Conservation (phyloP, 2,329 filamentous ascomycete genomes). For the Teratosphaeria viscida region DNA sequence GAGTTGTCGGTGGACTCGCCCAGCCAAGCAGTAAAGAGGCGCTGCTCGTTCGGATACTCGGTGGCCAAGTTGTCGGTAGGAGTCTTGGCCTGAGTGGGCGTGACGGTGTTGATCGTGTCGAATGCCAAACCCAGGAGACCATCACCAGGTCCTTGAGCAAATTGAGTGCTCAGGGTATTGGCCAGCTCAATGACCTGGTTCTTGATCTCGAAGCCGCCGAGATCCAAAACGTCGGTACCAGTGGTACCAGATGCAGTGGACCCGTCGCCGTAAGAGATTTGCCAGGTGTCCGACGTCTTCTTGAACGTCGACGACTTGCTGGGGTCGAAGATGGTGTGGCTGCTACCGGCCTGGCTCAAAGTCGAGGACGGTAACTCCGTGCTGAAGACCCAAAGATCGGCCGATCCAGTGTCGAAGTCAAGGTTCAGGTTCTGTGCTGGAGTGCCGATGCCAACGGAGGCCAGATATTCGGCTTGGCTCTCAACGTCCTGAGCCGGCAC, state of each 20-base stretch:
- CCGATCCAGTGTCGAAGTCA: slow-evolving; percentile 61
- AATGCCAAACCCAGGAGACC: slow-evolving; percentile 60
- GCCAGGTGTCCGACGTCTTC: slow-evolving; percentile 43
- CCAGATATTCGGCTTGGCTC: slow-evolving; percentile 57
- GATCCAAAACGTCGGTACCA: slow-evolving; percentile 50
- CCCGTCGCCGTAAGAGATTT: slow-evolving; percentile 58
- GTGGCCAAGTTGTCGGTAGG: slow-evolving; percentile 60
- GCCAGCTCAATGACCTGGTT: slow-evolving; percentile 49
- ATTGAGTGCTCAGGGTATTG: slow-evolving; percentile 47
- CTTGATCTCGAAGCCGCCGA: slow-evolving; percentile 23
- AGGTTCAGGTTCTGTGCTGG: slow-evolving; percentile 50
- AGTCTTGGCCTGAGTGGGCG: slow-evolving; percentile 45
- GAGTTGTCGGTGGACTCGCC: slow-evolving; percentile 35
- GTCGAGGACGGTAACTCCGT: slow-evolving; percentile 14
- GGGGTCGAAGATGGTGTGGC: slow-evolving; percentile 49
- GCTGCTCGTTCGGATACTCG: slow-evolving; percentile 40
- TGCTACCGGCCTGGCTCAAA: slow-evolving; percentile 8
- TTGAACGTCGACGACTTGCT: slow-evolving; percentile 52
- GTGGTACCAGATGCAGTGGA: slow-evolving; percentile 57
- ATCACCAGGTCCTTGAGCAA: slow-evolving; percentile 47
- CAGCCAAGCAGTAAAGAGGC: slow-evolving; percentile 56
- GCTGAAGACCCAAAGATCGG: slow-evolving; percentile 56
- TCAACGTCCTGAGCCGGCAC: slow-evolving; percentile 47
- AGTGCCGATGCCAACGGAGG: slow-evolving; percentile 53
- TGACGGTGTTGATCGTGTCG: slow-evolving; percentile 29